Evolutionary conservation across 208 protist genomes (phyloP).

Genomic region (Porcisia hertigi): DNA sequence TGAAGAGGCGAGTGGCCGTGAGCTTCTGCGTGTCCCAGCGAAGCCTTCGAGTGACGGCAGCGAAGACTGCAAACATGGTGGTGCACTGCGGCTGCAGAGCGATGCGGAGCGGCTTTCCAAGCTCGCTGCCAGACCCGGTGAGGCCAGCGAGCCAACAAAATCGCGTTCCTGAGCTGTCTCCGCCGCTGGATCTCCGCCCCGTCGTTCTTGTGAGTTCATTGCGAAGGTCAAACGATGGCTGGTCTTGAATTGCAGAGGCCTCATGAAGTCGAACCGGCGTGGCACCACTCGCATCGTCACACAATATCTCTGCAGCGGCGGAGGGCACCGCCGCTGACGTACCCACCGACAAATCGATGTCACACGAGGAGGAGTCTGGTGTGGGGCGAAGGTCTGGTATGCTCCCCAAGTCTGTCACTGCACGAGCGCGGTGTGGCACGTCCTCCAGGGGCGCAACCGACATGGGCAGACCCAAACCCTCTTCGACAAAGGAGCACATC

Average conservation of each 20-base stretch:
- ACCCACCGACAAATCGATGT: not conserved
- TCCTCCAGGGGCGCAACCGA: not conserved
- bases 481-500: not conserved
- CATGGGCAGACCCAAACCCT: conserved; percentile 9
- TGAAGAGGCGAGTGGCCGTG: conserved; percentile 65
- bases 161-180: conserved; percentile 3
- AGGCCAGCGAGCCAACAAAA: conserved; percentile 30
- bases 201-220: conserved; percentile 8
- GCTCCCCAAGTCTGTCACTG: not conserved
- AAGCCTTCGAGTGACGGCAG: conserved; percentile 45
- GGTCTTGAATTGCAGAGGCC: conserved; percentile 4
- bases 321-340: not conserved
- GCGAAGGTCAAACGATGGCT: conserved; percentile 7
- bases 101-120: conserved; percentile 22
- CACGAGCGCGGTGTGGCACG: not conserved
- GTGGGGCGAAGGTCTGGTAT: conserved; percentile 15
- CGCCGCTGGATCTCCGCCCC: not conserved
- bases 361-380: not conserved
- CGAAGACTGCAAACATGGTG: conserved; percentile 51
- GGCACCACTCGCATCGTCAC: not conserved
- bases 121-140: not conserved
- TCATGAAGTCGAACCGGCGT: not conserved
- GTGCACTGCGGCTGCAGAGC: conserved; percentile 28
- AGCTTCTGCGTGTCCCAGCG: conserved; percentile 43
- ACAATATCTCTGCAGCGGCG: not conserved